Base-by-base conservation (phyloP, 2,329 filamentous ascomycete genomes). In the Colletotrichum sp. region DNA sequence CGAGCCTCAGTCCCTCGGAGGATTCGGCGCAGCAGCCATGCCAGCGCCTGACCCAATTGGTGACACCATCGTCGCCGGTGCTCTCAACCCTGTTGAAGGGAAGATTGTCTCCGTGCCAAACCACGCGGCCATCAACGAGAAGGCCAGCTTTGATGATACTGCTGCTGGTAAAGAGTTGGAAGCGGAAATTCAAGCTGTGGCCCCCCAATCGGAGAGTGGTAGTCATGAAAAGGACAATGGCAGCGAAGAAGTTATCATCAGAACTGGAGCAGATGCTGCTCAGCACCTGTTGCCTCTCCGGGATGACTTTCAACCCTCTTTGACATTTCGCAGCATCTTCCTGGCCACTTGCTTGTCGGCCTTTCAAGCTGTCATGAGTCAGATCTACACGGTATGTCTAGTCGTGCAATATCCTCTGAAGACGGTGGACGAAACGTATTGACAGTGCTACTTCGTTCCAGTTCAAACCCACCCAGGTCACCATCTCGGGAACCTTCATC, bases 341-440 rank as follows among this genome's bases (percentile, higher is more conserved):
- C 76, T 92, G 62, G 87, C 89, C 3, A 87, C 88, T 0, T 77
- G 80, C 4, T 84, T 91, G 5, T 84, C 89, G 0, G 86, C 84
- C 13, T 91, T 91, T 78, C 89, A 90, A 76, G 87, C 89, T 28
- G 86, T 89, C 58, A 89, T 91, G 87, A 84, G 82, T 66, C 89
- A 90, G 79, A 91, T 91, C 61, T 91, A 91, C 77, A 80, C 79
- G 16, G 89, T 90, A 72, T 80, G 84, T 78, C 59, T 18, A n/a
- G 76, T 77, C 14, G 8, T 10, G 38, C 38, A 9, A 43, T 1
- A 10, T 43, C 0, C 38, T 1, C 1, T 10, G 4, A 10, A 43
- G 38, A 10, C 4, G 18, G 4, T 9, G 18, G 38, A 43, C 38
- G 5, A 10, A n/a, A 43, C 4, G 18, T n/a, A 10, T 43, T 43